Evolutionary conservation across 176 grass and related monocot genomes (phyloP).

Genomic region (Zoysia pacifica): DNA sequence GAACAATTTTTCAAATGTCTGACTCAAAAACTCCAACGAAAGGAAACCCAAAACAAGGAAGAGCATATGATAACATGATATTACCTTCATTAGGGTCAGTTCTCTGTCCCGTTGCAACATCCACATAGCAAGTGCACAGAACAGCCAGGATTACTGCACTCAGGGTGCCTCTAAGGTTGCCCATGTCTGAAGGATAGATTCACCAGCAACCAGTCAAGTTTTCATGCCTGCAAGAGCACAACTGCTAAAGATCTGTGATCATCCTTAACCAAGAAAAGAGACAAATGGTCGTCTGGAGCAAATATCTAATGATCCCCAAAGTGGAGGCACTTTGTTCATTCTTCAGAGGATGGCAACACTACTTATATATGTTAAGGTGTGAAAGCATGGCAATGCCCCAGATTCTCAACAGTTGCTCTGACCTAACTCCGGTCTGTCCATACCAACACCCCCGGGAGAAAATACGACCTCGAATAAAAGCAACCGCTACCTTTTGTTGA

Average conservation of each 20-base stretch:
- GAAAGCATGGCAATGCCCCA: slow-evolving; percentile 12
- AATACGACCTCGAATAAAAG: slow-evolving; percentile 20
- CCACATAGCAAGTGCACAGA: slow-evolving; percentile 44
- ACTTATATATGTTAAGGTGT: slow-evolving; percentile 14
- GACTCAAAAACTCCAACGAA: no score
- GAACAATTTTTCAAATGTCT: no score
- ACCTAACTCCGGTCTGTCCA: slow-evolving; percentile 24
- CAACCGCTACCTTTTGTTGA: slow-evolving; percentile 30
- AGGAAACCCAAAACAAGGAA: no score
- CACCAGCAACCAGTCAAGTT: slow-evolving; percentile 32
- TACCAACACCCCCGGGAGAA: slow-evolving; percentile 21
- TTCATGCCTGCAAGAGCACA: slow-evolving; percentile 15
- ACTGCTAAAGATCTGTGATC: background rate
- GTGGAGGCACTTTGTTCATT: slow-evolving; percentile 13
- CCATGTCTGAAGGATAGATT: slow-evolving; percentile 47
- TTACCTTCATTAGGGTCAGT: slow-evolving; percentile 89
- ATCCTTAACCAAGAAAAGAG: no score
- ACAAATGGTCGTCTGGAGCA: no score
- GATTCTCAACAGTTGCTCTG: slow-evolving; percentile 35
- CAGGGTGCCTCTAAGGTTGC: slow-evolving; percentile 30
- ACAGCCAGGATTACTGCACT: slow-evolving; percentile 38
- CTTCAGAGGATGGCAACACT: background rate
- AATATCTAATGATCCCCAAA: slow-evolving; percentile 17
- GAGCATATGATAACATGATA: background rate
- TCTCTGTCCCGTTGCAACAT: slow-evolving; percentile 42